Evolutionary conservation across 371 early-diverging fungal species (phyloP), one percentile per base, ranked within the genome.

Genomic region (Mucor plumbeus): DNA sequence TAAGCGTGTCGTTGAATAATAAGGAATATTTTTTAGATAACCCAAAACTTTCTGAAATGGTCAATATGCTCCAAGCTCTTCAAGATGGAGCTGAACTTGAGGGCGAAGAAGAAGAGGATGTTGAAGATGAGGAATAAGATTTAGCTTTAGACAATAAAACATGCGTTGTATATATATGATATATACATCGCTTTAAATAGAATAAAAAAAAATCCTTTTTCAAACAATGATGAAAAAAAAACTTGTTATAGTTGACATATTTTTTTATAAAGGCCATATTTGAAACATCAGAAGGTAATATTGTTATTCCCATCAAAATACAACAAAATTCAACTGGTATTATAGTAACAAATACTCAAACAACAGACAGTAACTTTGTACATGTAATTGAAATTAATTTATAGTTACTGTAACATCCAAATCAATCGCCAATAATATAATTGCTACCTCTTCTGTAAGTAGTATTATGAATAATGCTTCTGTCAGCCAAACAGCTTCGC

Each of bases 11-110:
- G 33, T 1, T 7, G 3, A 8, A 41, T 9, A 33, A 60, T 36
- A 1, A 59, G 7, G 33, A 21, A 26, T 3, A 1, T 48, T 33
- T 26, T 31, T 39, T 59, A 74, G 74, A 71, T 34, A 65, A 74
- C 44, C 60, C 40, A 17, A 61, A 71, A 39, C 63, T 74, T 7
- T 57, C 68, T 33, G 50, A 64, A 21, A 68, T 74, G 74, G 65
- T 74, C 9, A 40, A 60, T 13, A 63, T 68, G 64, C 54, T 72
- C 31, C 47, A 60, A n/a, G 56, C 59, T 19, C 31, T 53, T 17
- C 63, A 65, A 63, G 43, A 61, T 8, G 41, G 13, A 21, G 57
- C 17, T 21, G 34, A 13, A 17, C 26, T 26, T 26, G 61, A n/a
- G 7, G 39, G 43, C 21, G 36, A 64, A 55, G 39, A 48, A 3